Evolutionary conservation across 2,329 filamentous ascomycete species (phyloP).

Genomic region (Coniochaeta ligniaria): DNA sequence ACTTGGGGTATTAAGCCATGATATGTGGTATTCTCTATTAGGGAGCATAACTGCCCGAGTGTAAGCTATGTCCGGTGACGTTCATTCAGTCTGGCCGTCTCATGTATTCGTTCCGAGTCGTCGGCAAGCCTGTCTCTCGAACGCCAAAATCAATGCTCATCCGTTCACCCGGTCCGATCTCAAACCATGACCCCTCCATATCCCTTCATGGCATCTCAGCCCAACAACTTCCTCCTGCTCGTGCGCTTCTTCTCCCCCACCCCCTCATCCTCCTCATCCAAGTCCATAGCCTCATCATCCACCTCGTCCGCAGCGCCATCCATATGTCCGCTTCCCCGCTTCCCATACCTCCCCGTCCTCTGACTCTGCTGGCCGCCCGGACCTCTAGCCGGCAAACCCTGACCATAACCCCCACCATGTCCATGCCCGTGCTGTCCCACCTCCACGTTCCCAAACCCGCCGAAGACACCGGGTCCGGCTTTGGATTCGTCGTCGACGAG

Average conservation of each 20-base stretch:
- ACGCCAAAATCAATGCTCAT: not conserved
- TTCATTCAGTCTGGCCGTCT: not conserved
- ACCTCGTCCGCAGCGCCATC: conserved; percentile 6
- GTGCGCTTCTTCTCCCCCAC: conserved; percentile 40
- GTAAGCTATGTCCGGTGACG: too few relatives aligned
- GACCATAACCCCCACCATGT: conserved; percentile 8
- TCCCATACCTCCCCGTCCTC: conserved; percentile 18
- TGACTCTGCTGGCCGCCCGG: conserved; percentile 9
- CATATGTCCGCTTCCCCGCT: conserved; percentile 21
- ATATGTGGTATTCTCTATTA: not conserved
- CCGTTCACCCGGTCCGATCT: not conserved
- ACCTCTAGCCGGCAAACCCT: conserved; percentile 15
- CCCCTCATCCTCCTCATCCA: conserved; percentile 41
- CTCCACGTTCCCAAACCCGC: conserved; percentile 6
- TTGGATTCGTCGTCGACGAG: conserved; percentile 36
- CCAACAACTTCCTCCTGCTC: conserved; percentile 47
- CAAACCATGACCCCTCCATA: not conserved
- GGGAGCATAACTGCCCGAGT: not conserved
- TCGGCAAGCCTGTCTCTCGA: not conserved
- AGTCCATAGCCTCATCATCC: conserved; percentile 34
- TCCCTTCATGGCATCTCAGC: not conserved
- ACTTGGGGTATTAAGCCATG: not conserved
- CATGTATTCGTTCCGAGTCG: not conserved
- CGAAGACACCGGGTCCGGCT: not conserved
- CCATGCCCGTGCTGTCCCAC: conserved; percentile 10